Evolutionary conservation across 768 basidiomycete species (phyloP), one percentile per base, ranked within the genome.

Genomic region (Hericium coralloides): DNA sequence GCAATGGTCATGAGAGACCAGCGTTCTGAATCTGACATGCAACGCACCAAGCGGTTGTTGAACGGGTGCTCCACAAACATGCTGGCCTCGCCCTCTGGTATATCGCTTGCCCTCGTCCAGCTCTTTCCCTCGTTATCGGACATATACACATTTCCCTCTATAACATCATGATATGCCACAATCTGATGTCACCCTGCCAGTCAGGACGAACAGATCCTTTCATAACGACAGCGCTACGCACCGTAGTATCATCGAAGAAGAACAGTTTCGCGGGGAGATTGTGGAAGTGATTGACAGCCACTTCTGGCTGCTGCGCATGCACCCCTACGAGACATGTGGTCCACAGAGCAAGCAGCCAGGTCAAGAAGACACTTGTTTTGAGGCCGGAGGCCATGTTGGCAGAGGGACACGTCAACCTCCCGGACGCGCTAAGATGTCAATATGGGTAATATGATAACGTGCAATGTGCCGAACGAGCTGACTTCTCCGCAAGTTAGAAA

Each of bases 181-280:
- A 72, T 74, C 84, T 87, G 67, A 0, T 12, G 5, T 17, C 14
- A 12, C 31, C 31, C 7, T 6, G 10, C 31, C 10, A 6, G 31
- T 31, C 39, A 22, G 5, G 26, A 53, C 6, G 12, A 22, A 51
- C 41, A 12, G 52, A 58, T 38, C 37, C 49, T 20, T 25, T 5
- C 14, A 25, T 15, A 25, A 43, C 14, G 22, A 8, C 37, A 43
- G 43, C 43, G 5, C 7, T 22, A 75, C 87, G 63, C 63, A 95
- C 95, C 31, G 85, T 71, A 7, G 91, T 86, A 72, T 97, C 95
- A 60, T 98, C 90, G 72, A 98, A 97, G 78, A 93, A 98, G 74
- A 88, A 89, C 53, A 95, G 67, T 63, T 79, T 77, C 12, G 80
- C 79, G 9, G 93, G 92, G 38, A 89, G 73, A 68, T 89, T 88